A percentile compares a stretch with the other conserved stretches of the same genome.
Conservation (phyloP, 2,329 filamentous ascomycete species). For the Alternaria triticina region DNA sequence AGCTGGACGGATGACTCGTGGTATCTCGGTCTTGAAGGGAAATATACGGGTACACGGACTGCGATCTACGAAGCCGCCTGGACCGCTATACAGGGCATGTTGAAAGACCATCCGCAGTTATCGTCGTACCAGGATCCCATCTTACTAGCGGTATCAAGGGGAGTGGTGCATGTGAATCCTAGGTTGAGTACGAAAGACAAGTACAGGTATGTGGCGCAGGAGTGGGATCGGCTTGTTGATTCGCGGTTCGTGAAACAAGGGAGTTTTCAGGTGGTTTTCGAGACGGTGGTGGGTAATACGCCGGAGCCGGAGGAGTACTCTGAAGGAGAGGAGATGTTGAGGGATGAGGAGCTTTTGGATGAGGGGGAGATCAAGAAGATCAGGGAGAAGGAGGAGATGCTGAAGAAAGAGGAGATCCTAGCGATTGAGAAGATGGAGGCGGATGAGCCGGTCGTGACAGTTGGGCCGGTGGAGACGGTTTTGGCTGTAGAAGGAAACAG, state of each 20-base stretch:
- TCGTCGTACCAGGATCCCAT: slow-evolving; percentile 16
- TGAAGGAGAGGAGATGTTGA: background rate
- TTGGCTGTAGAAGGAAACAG: background rate
- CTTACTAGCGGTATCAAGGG: slow-evolving; percentile 14
- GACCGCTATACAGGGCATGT: slow-evolving; percentile 21
- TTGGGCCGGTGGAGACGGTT: background rate
- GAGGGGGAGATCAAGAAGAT: background rate
- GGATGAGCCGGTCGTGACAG: background rate
- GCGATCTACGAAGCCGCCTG: slow-evolving; percentile 17
- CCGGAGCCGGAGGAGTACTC: background rate
- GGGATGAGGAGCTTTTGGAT: background rate
- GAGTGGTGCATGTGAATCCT: background rate
- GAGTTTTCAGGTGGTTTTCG: slow-evolving; percentile 19
- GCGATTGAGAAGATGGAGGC: background rate
- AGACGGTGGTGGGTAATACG: background rate
- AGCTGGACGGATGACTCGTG: slow-evolving; percentile 5
- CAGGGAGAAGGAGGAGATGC: background rate
- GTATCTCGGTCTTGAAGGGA: slow-evolving; percentile 3
- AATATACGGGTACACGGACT: slow-evolving; percentile 1
- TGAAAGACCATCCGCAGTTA: slow-evolving; percentile 14
- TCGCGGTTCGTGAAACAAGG: slow-evolving; percentile 11
- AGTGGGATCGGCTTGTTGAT: slow-evolving; percentile 26
- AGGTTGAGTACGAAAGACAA: background rate
- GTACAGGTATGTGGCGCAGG: slow-evolving; percentile 13
- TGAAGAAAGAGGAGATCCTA: background rate